Percentiles rank a stretch among this genome's conserved stretches.
phyloP scores from a whole-genome alignment of 2,329 filamentous ascomycete genomes.

The Pseudocercospora macadamiae region DNA sequence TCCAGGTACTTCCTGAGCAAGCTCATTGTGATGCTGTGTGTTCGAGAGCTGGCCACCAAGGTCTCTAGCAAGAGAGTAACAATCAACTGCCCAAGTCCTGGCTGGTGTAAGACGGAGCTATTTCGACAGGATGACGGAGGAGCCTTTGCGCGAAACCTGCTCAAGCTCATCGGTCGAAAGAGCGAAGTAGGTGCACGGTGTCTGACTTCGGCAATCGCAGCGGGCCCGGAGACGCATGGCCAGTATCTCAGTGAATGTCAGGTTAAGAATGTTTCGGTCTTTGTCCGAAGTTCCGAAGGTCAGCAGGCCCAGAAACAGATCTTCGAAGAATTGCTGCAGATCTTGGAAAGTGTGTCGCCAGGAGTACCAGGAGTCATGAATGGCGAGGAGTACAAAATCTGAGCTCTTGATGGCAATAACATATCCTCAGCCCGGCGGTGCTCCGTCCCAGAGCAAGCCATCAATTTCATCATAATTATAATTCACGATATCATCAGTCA shows the following conservation, averaged over 20 bases:
- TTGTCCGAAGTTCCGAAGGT: slow-evolving; percentile 41
- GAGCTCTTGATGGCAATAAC: too few relatives aligned
- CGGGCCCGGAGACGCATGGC: slow-evolving; percentile 42
- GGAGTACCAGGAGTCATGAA: slow-evolving; percentile 13
- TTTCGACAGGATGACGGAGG: slow-evolving; percentile 26
- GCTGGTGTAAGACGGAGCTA: slow-evolving; percentile 54
- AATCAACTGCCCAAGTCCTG: slow-evolving; percentile 54
- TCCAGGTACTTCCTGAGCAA: slow-evolving; percentile 27
- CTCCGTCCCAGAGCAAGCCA: too few relatives aligned
- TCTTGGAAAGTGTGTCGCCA: slow-evolving; percentile 40
- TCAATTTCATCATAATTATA: neutral
- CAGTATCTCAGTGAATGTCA: slow-evolving; percentile 43
- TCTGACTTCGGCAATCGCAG: slow-evolving; percentile 38
- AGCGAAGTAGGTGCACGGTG: slow-evolving; percentile 45
- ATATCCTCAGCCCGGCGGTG: too few relatives aligned
- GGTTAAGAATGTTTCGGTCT: slow-evolving; percentile 33
- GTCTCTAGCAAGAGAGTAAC: slow-evolving; percentile 38
- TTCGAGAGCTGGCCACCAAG: slow-evolving; percentile 19
- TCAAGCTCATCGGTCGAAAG: slow-evolving; percentile 35
- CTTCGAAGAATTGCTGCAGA: slow-evolving; percentile 42
- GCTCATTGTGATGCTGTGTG: slow-evolving; percentile 26
- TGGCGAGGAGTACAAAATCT: neutral
- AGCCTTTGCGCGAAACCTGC: slow-evolving; percentile 20
- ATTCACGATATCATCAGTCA: slow-evolving; percentile 6
- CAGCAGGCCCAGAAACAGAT: slow-evolving; percentile 36